Conservation (phyloP, 306 rosid species). For the Alnus glutinosa region DNA sequence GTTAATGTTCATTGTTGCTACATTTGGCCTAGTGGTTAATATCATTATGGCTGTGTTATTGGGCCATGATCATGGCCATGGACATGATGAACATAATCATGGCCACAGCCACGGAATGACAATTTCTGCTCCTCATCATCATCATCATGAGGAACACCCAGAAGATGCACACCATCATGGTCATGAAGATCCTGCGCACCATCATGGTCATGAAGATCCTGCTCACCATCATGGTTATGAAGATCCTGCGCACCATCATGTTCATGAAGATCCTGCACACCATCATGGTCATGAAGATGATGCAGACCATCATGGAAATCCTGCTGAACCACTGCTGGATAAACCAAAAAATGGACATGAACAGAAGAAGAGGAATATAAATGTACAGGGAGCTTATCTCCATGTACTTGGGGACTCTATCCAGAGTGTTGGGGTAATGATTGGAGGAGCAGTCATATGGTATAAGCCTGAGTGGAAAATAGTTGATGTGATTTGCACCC, state of each 20-base stretch:
- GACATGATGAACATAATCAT: conserved; percentile 29
- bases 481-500: conserved; percentile 71
- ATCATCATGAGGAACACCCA: conserved; percentile 21
- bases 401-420: conserved; percentile 77
- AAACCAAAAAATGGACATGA: conserved; percentile 30
- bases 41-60: conserved; percentile 63
- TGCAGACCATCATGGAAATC: conserved; percentile 28
- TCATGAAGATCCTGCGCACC: conserved; percentile 26
- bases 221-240: conserved; percentile 16
- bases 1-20: conserved; percentile 62
- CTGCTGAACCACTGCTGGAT: conserved; percentile 45
- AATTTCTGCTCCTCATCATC: conserved; percentile 43
- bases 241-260: conserved; percentile 25
- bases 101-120: conserved; percentile 48
- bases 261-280: conserved; percentile 18
- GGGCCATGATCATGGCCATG: conserved; percentile 78
- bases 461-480: conserved; percentile 62
- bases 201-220: conserved; percentile 11
- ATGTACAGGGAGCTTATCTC: conserved; percentile 76
- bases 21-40: conserved; percentile 73
- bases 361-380: conserved; percentile 59
- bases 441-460: conserved; percentile 81
- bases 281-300: conserved; percentile 30
- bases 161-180: conserved; percentile 10
- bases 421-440: conserved; percentile 82